phyloP scores from a whole-genome alignment of 352 stramenopile species.

The Phytophthora hibernalis region DNA sequence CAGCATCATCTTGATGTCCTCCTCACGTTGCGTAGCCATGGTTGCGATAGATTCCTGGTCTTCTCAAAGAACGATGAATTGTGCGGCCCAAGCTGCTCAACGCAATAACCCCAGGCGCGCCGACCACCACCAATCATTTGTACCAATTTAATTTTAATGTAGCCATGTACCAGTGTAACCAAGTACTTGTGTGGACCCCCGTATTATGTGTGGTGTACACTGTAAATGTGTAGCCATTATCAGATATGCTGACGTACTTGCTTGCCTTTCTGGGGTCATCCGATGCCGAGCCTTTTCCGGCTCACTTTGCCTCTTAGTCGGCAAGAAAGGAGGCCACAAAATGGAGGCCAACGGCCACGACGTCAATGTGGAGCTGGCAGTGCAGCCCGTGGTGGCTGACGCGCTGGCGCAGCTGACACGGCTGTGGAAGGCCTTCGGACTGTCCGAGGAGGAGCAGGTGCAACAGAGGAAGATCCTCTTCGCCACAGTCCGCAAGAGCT shows the following conservation, averaged over 20 bases:
- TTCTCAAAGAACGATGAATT: conserved; percentile 60
- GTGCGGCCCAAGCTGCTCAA: conserved; percentile 5
- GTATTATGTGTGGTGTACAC: conserved; percentile 15
- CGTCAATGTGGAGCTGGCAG: conserved; percentile 1
- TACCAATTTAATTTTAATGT: neutral
- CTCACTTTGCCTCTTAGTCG: conserved; percentile 12
- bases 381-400: conserved; percentile 10
- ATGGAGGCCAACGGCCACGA: conserved; percentile 3
- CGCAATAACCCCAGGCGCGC: neutral
- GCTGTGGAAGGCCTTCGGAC: conserved; percentile 45
- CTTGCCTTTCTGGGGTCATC: conserved; percentile 18
- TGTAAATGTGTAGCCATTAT: conserved; percentile 27
- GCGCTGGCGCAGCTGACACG: conserved; percentile 31
- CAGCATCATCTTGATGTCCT: conserved; percentile 99
- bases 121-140: conserved; percentile 39
- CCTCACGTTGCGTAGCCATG: conserved; percentile 94
- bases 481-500: conserved; percentile 31
- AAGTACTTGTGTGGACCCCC: too few relatives aligned
- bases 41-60: conserved; percentile 62
- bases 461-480: conserved; percentile 38
- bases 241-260: conserved; percentile 17
- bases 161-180: too few relatives aligned
- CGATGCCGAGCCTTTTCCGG: neutral
- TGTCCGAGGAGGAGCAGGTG: conserved; percentile 37
- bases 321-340: neutral